Conservation (phyloP, 805 yeast species). For the Saccharomyces eubayanus region DNA sequence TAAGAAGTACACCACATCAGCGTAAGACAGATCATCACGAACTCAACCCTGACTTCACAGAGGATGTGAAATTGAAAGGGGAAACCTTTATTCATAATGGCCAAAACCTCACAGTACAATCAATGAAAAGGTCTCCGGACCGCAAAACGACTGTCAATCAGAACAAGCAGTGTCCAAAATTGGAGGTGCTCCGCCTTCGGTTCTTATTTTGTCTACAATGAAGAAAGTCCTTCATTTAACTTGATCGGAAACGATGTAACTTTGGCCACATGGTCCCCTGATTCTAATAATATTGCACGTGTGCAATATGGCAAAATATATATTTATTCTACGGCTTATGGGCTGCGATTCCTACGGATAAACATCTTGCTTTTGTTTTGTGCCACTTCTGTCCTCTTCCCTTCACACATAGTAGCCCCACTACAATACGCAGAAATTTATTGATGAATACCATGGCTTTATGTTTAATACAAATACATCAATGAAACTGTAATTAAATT, state of each 20-base stretch:
- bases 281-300: conserved; percentile 55
- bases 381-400: no score
- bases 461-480: not conserved
- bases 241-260: conserved; percentile 32
- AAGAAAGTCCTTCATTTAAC: conserved; percentile 18
- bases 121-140: conserved; percentile 59
- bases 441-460: no score
- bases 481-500: not conserved
- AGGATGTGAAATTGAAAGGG: conserved; percentile 34
- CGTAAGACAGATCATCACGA: not conserved
- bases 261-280: conserved; percentile 66
- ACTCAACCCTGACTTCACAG: conserved; percentile 12
- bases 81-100: conserved; percentile 37
- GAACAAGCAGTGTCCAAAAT: conserved; percentile 52
- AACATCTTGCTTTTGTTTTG: no score
- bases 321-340: conserved; percentile 36
- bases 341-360: conserved; percentile 1
- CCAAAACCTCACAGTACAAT: conserved; percentile 39
- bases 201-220: conserved; percentile 37
- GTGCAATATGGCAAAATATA: conserved; percentile 66
- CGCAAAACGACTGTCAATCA: conserved; percentile 48
- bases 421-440: no score
- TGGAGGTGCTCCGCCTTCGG: conserved; percentile 47
- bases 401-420: not conserved
- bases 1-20: conserved; percentile 6